These are phyloP conservation scores for Aspergillus awamori DNA, from an alignment of 2,329 filamentous ascomycete species.

Conservation along the genomic window DNA sequence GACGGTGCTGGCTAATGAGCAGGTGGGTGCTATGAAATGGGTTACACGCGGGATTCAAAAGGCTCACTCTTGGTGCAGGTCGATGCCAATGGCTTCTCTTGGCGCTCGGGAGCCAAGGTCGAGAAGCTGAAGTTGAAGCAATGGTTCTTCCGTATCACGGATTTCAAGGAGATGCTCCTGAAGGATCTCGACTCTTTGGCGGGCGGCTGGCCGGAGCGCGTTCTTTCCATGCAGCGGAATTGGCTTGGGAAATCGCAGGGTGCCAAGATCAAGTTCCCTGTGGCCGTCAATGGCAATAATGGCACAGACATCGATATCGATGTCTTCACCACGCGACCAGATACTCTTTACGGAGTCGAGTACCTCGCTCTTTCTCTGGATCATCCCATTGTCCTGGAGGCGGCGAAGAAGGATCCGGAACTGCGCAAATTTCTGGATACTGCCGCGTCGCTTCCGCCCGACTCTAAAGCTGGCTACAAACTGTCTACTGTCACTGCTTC, in stretches of 20 bases:
- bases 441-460: constrained; percentile 56
- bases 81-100: constrained; percentile 80
- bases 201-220: constrained; percentile 77
- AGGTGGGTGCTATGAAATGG: constrained; percentile 44
- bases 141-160: constrained; percentile 87
- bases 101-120: constrained; percentile 83
- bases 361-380: constrained; percentile 77
- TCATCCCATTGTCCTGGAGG: constrained; percentile 67
- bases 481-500: constrained; percentile 64
- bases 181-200: constrained; percentile 69
- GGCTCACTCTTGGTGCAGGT: constrained; percentile 50
- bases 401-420: constrained; percentile 62
- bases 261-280: constrained; percentile 70
- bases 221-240: constrained; percentile 80
- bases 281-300: constrained; percentile 46
- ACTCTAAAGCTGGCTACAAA: constrained; percentile 67
- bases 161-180: constrained; percentile 72
- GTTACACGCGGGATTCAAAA: neutral
- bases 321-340: constrained; percentile 81
- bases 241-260: constrained; percentile 83
- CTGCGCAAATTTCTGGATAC: constrained; percentile 69
- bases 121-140: constrained; percentile 79
- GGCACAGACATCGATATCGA: constrained; percentile 55
- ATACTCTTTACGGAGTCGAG: constrained; percentile 85
- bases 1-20: constrained; percentile 89